phyloP scores from a whole-genome alignment of 176 grass and related monocot genomes.

The Musa beccarii region DNA sequence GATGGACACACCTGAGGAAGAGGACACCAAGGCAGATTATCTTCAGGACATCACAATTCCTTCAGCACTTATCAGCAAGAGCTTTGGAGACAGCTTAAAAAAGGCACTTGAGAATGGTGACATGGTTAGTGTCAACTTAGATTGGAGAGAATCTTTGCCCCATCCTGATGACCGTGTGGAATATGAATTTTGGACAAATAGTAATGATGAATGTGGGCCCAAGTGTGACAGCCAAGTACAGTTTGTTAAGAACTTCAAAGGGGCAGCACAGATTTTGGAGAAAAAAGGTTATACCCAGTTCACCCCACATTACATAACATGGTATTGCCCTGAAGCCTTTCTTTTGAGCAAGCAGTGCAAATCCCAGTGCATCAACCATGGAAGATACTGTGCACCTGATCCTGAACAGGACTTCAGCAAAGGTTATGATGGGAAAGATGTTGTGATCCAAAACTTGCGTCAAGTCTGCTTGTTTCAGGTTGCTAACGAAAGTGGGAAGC shows the following conservation, averaged over 20 bases:
- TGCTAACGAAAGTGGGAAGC: conserved; percentile 55
- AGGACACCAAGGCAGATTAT: conserved; percentile 33
- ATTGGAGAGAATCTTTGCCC: conserved; percentile 80
- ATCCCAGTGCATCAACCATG: conserved; percentile 63
- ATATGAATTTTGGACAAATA: conserved; percentile 85
- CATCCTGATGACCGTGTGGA: conserved; percentile 76
- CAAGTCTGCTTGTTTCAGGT: conserved; percentile 61
- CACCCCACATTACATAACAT: conserved; percentile 79
- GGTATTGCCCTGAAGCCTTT: conserved; percentile 67
- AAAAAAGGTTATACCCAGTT: conserved; percentile 64
- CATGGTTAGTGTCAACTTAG: conserved; percentile 71
- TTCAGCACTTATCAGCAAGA: conserved; percentile 62
- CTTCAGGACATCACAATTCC: conserved; percentile 66
- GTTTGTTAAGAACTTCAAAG: conserved; percentile 68
- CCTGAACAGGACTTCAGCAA: conserved; percentile 75
- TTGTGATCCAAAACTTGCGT: conserved; percentile 73
- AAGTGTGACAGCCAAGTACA: conserved; percentile 76
- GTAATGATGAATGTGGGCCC: conserved; percentile 73
- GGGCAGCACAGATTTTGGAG: conserved; percentile 67
- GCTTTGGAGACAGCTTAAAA: conserved; percentile 50
- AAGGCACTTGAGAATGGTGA: conserved; percentile 37
- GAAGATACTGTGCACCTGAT: conserved; percentile 68
- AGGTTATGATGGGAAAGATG: conserved; percentile 83
- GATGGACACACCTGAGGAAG: conserved; percentile 72
- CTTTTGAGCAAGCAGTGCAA: conserved; percentile 53